Percentiles rank a stretch among this genome's conserved stretches.
These are phyloP conservation scores for Phytophthora pluvialis DNA, from an alignment of 352 stramenopile genomes.

Conservation along the genomic window DNA sequence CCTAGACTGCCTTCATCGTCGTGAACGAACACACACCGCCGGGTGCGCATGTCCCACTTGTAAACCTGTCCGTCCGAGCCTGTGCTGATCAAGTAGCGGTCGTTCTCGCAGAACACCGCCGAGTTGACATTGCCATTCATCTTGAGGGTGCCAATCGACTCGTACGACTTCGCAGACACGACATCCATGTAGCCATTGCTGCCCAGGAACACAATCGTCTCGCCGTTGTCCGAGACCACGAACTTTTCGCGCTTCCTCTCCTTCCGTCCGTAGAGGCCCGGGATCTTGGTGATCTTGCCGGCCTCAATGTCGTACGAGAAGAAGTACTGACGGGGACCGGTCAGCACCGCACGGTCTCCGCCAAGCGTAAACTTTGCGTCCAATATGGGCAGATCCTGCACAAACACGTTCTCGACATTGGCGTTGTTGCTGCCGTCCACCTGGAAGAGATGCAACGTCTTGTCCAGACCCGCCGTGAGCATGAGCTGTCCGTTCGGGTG, in stretches of 20 bases:
- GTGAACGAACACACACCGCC: slow-evolving; percentile 81
- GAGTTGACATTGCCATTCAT: slow-evolving; percentile 95
- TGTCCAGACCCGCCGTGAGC: slow-evolving; percentile 92
- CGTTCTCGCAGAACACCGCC: slow-evolving; percentile 93
- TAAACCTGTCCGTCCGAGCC: slow-evolving; percentile 97
- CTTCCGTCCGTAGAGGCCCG: slow-evolving; percentile 85
- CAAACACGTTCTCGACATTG: slow-evolving; percentile 90
- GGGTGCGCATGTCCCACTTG: slow-evolving; percentile 94
- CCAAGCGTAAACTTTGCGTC: slow-evolving; percentile 85
- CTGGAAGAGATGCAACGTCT: slow-evolving; percentile 93
- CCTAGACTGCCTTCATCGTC: slow-evolving; percentile 87
- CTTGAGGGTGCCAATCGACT: slow-evolving; percentile 95
- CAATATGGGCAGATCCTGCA: slow-evolving; percentile 91
- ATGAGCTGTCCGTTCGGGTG: slow-evolving; percentile 89
- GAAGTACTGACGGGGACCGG: slow-evolving; percentile 94
- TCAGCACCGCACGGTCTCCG: slow-evolving; percentile 89
- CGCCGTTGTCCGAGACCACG: slow-evolving; percentile 87
- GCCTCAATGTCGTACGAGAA: slow-evolving; percentile 96
- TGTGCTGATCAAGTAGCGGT: slow-evolving; percentile 93
- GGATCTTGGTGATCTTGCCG: slow-evolving; percentile 92
- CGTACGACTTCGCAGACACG: slow-evolving; percentile 91
- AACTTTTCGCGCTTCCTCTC: slow-evolving; percentile 95
- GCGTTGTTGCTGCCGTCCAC: slow-evolving; percentile 90
- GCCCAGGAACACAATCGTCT: slow-evolving; percentile 93
- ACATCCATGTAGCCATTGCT: slow-evolving; percentile 96